These are phyloP conservation scores for Malbranchea cinnamomea DNA, from an alignment of 2,329 filamentous ascomycete species.

Conservation along the genomic window DNA sequence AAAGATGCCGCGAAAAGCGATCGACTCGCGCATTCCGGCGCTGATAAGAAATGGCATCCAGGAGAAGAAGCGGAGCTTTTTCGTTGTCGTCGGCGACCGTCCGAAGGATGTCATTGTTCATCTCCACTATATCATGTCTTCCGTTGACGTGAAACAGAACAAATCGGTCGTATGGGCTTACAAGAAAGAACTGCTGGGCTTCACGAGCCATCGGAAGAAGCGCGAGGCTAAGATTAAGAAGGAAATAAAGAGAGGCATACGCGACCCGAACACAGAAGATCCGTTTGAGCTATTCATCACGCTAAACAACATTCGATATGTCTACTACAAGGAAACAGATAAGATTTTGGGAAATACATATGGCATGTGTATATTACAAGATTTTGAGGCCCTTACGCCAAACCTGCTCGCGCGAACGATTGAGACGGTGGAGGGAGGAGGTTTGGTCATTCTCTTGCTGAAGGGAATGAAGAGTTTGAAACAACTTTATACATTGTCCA, in stretches of 20 bases:
- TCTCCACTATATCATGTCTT: slow-evolving; percentile 83
- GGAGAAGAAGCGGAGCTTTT: slow-evolving; percentile 96
- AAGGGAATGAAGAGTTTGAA: slow-evolving; percentile 97
- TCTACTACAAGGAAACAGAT: slow-evolving; percentile 99
- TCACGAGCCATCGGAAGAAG: slow-evolving; percentile 95
- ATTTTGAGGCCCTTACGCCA: slow-evolving; percentile 96
- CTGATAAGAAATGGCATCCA: slow-evolving; percentile 80
- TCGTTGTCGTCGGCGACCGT: slow-evolving; percentile 86
- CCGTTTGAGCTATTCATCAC: slow-evolving; percentile 96
- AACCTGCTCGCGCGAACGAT: slow-evolving; percentile 89
- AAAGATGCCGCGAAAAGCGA: slow-evolving; percentile 36
- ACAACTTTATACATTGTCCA: slow-evolving; percentile 89
- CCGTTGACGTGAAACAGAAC: slow-evolving; percentile 80
- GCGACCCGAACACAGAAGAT: slow-evolving; percentile 84
- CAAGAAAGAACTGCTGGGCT: slow-evolving; percentile 91
- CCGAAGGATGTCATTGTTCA: slow-evolving; percentile 96
- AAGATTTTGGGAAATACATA: slow-evolving; percentile 98
- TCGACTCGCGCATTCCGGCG: slow-evolving; percentile 78
- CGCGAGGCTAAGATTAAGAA: slow-evolving; percentile 97
- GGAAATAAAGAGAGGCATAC: slow-evolving; percentile 86
- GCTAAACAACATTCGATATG: slow-evolving; percentile 93
- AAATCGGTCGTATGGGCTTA: slow-evolving; percentile 98
- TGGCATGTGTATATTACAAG: slow-evolving; percentile 95
- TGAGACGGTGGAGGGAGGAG: slow-evolving; percentile 94
- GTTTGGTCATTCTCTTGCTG: slow-evolving; percentile 73